Evolutionary conservation across 176 grass and related monocot species (phyloP), one percentile per base, ranked within the genome.

Genomic region (Microstegium vimineum): DNA sequence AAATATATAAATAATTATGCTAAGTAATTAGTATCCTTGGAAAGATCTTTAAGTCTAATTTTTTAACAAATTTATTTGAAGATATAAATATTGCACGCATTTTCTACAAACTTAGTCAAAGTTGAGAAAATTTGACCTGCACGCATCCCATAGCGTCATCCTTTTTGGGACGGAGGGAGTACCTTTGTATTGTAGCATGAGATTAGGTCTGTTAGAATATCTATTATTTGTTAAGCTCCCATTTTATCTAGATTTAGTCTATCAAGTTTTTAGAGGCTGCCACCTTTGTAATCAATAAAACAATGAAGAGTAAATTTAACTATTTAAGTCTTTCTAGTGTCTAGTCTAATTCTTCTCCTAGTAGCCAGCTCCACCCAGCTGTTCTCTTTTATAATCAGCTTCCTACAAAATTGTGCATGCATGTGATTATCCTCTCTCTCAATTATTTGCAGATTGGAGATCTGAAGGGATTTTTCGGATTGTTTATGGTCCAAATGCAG

Each of bases 401-500:
- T 72, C 23, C 20, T 25, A 26, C 42, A 75, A 56, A 60, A 69
- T 26, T 3, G 10, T 68, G 8, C 30, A 40, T 47, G 18, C 16
- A 13, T 30, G 3, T 62, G 76, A 75, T 62, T 69, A 40, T 43
- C 3, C 1, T 5, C 35, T 20, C 38, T 52, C 4, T 51, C 30
- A 74, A 74, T 52, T 32, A 22, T 85, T 37, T 52, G 40, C 75
- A 98, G 95, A 86, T 98, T 88, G 95, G 95, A 78, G 95, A 98
- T 34, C 46, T 98, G 11, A 98, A 98, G 76, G 95, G 95, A 71
- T 74, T 94, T 36, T 98, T 93, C 69, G 95, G 95, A 84, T 88
- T 98, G 82, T 94, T 98, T 87, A 98, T 91, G 92, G 90, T 98
- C 63, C 90, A 91, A 87, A 90, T 91, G 86, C 95, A 94, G 93